phyloP scores from a whole-genome alignment of 371 early-diverging fungal genomes.

The Zopfochytrium polystomum region DNA sequence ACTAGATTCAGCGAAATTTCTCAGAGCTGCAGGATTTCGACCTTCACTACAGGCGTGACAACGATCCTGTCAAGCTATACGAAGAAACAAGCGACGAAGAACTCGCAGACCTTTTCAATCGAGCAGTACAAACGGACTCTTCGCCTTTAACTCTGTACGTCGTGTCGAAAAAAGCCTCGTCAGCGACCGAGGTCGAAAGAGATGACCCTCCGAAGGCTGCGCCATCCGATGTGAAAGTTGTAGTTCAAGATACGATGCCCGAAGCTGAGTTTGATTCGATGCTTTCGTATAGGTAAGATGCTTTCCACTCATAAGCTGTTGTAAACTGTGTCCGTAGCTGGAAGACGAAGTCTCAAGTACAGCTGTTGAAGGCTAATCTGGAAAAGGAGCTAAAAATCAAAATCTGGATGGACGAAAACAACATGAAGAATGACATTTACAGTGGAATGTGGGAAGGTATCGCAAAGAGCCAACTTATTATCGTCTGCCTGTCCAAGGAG shows the following conservation, averaged over 20 bases:
- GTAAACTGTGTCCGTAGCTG: constrained; percentile 9
- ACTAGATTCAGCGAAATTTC: too few species aligned
- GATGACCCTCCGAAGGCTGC: too few species aligned
- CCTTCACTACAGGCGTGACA: too few species aligned
- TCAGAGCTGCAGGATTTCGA: too few species aligned
- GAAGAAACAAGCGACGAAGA: too few species aligned
- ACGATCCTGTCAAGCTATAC: too few species aligned
- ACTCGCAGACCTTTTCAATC: too few species aligned
- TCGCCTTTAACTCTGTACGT: too few species aligned
- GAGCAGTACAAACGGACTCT: too few species aligned
- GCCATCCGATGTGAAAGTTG: constrained; percentile 3
- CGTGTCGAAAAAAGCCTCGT: too few species aligned
- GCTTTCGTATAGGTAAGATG: constrained; percentile 11
- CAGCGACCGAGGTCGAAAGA: too few species aligned
- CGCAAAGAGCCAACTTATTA: constrained; percentile 4
- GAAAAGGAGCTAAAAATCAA: background rate
- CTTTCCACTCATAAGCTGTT: background rate
- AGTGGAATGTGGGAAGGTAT: constrained; percentile 9
- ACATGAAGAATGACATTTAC: constrained; percentile 16
- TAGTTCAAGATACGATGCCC: background rate
- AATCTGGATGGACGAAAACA: constrained; percentile 15
- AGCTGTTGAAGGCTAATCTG: background rate
- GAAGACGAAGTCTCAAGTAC: constrained; percentile 7
- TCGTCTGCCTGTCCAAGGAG: constrained; percentile 11
- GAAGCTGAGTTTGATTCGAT: constrained; percentile 7